Evolutionary conservation across 306 rosid species (phyloP), one percentile per base, ranked within the genome.

Genomic region (Alnus rubra): DNA sequence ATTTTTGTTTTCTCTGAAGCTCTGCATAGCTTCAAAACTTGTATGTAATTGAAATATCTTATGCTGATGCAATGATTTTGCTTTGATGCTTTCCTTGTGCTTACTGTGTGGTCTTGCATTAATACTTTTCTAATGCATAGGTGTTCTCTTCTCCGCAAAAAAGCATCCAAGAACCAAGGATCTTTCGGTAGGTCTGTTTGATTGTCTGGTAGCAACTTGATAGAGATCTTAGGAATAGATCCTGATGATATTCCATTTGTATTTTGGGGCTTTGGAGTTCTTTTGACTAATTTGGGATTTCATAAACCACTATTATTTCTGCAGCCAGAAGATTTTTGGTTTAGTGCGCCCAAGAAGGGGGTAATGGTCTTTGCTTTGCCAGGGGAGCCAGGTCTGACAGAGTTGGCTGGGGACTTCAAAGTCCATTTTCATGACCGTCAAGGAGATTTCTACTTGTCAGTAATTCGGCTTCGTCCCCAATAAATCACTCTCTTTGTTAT

Each of bases 241-340:
- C 73, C 55, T 63, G 53, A 64, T 71, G 58, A 52, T 54, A 50
- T 85, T 77, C 75, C 30, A 7, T 60, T 23, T 5, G 7, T 48
- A n/a, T 47, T 39, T 16, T 10, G 53, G 70, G 70, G 75, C 19
- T 70, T 37, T 72, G 52, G 70, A 39, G 37, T 79, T 10, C 15
- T 71, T 84, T 59, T 77, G 15, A 28, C 13, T 79, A 78, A 80
- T 77, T 10, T 63, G 8, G 10, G 74, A 39, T 73, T 71, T 64
- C 68, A 80, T 65, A 31, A n/a, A 6, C 71, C 51, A 64, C 7
- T 53, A 52, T 30, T 70, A 73, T 78, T 39, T 73, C 63, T 76
- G 84, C 90, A 96, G 99, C 90, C 98, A 19, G 98, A 96, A 81
- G 99, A 93, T 81, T 89, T 83, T 90, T 96, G 97, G 98, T 96